Evolutionary conservation across 345 rosid species (phyloP).

Genomic region (Eucalyptus virginea): DNA sequence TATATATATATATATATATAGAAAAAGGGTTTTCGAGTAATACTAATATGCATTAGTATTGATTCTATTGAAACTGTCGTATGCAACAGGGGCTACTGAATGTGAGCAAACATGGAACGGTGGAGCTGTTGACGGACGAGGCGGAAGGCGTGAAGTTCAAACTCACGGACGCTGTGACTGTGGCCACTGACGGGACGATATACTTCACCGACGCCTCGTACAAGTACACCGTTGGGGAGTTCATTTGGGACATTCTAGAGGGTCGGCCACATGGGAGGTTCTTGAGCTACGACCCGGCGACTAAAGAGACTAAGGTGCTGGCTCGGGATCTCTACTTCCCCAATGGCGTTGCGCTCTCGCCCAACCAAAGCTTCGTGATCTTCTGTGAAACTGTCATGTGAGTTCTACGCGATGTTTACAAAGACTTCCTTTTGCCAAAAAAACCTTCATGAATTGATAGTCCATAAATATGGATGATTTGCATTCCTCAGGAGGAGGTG

Average conservation of each 20-base stretch:
- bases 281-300: slow-evolving; percentile 44
- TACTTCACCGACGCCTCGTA: slow-evolving; percentile 79
- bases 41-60: background rate
- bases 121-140: slow-evolving; percentile 39
- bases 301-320: slow-evolving; percentile 31
- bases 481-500: slow-evolving; percentile 49
- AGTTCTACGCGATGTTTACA: background rate
- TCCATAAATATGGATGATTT: background rate
- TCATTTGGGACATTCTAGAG: slow-evolving; percentile 24
- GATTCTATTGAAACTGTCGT: background rate
- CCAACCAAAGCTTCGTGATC: slow-evolving; percentile 33
- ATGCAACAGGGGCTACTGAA: slow-evolving; percentile 49
- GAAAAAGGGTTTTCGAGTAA: background rate
- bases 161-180: slow-evolving; percentile 43
- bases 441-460: slow-evolving; percentile 15
- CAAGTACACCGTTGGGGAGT: slow-evolving; percentile 9
- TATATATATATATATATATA: no score
- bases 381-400: slow-evolving; percentile 61
- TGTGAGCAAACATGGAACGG: slow-evolving; percentile 30
- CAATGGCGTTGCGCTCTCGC: slow-evolving; percentile 64
- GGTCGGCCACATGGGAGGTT: slow-evolving; percentile 66
- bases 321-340: slow-evolving; percentile 48
- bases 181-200: slow-evolving; percentile 48
- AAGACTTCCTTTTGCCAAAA: slow-evolving; percentile 36
- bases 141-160: slow-evolving; percentile 56